Base-by-base conservation (phyloP, 1,284 basidiomycete genomes). In the Wallemia hederae region DNA sequence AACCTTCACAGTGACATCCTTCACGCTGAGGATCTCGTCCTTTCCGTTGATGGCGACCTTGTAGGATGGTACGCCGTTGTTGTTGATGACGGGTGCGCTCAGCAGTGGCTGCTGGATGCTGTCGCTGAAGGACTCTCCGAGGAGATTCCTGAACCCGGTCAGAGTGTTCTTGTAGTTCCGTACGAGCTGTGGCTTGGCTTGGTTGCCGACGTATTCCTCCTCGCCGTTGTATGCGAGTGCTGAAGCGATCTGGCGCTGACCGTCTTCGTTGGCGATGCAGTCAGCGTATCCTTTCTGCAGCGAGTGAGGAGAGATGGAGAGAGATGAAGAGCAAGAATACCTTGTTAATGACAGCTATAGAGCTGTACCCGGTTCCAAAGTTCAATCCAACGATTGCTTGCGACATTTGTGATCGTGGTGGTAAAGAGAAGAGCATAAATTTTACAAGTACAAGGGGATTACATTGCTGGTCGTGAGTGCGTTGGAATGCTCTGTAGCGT, bases 251-350 rank as follows among this genome's bases (percentile, higher is more conserved):
- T 98, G 94, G 49, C 92, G 82, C 71, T 97, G 92, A 59, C 92
- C 92, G 68, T 97, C 92, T 71, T 98, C 91, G 71, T 97, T 97
- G 25, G 92, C 92, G 64, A 98, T 97, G 69, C 86, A 91, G 69
- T 87, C 85, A 29, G 90, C 81, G 55, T 83, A 75, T 25, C 86
- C 86, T 72, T 91, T 86, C 85, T 89, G 66, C 34, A 60, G 9
- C 0, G 56, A 2, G 22, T 61, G 34, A 25, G 55, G 33, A 58
- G 24, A 55, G 59, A 34, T 24, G 24, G 27, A 25, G 28, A 27
- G 28, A 1, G 17, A 34, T 25, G 25, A 57, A 26, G 27, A 64
- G 55, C 60, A 24, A 55, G 70, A 73, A 60, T 61, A 86, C 88
- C 77, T 96, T 96, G 69, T 88, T 90, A 69, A 96, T 84, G 63